Evolutionary conservation across 2,329 filamentous ascomycete species (phyloP).

Genomic region (Periconia macrospinosa): DNA sequence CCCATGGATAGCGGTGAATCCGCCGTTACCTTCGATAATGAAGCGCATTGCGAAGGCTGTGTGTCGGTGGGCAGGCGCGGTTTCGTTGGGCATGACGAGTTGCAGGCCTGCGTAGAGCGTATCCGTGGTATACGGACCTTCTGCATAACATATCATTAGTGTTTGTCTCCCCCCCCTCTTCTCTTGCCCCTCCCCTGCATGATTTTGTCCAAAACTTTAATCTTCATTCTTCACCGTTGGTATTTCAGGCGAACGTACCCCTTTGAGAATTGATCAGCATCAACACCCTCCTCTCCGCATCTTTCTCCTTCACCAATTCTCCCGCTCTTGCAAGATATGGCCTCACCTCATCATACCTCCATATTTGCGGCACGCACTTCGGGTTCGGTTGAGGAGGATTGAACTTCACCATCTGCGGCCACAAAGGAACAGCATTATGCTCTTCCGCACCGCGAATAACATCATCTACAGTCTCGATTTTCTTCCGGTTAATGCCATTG

Average conservation of each 20-base stretch:
- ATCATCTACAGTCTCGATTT: constrained; percentile 13
- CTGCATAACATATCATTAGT: constrained; percentile 36
- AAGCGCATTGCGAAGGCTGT: constrained; percentile 61
- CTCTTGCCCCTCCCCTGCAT: not conserved
- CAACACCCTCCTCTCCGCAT: constrained; percentile 45
- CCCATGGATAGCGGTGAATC: constrained; percentile 62
- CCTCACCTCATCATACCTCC: constrained; percentile 41
- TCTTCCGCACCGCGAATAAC: constrained; percentile 18
- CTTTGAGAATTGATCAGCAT: constrained; percentile 46
- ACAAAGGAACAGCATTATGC: constrained; percentile 43
- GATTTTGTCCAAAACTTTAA: too few relatives aligned
- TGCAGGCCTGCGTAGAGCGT: constrained; percentile 62
- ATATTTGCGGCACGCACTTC: constrained; percentile 41
- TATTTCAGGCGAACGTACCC: constrained; percentile 17
- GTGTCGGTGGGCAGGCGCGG: constrained; percentile 58
- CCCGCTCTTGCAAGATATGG: constrained; percentile 42
- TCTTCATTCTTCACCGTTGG: not conserved
- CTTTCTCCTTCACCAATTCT: constrained; percentile 39
- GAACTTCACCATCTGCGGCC: constrained; percentile 53
- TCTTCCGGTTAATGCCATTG: constrained; percentile 1
- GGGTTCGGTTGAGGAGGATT: constrained; percentile 54
- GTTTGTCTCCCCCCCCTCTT: not conserved
- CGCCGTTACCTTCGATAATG: constrained; percentile 59
- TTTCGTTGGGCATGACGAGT: constrained; percentile 60
- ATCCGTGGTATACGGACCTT: constrained; percentile 59